Evolutionary conservation across 2,329 filamentous ascomycete species (phyloP).

Genomic region (Phyllosticta citribraziliensis): DNA sequence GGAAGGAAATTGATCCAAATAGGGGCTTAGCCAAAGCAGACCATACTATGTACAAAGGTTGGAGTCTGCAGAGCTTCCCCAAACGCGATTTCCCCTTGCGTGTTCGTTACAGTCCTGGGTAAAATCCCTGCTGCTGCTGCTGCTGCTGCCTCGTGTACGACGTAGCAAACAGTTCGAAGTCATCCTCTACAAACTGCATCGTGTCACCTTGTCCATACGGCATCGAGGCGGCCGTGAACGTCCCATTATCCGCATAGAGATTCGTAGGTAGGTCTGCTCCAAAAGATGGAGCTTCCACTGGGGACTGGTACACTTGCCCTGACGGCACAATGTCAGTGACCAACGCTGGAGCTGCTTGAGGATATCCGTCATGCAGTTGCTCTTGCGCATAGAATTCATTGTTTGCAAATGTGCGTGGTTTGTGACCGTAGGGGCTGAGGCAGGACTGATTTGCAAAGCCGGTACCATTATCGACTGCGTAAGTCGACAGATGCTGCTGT

Average conservation of each 20-base stretch:
- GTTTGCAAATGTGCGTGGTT: background rate
- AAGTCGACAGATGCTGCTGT: conserved; percentile 10
- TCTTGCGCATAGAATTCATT: background rate
- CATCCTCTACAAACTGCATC: background rate
- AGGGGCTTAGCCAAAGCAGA: too few species aligned
- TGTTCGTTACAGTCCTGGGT: background rate
- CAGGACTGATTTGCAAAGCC: conserved; percentile 12
- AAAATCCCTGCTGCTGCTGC: conserved; percentile 19
- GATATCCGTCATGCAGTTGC: background rate
- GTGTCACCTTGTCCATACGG: conserved; percentile 16
- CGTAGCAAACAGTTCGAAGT: conserved; percentile 22
- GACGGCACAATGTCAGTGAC: conserved; percentile 15
- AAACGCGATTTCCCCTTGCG: too few species aligned
- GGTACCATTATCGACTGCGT: conserved; percentile 13
- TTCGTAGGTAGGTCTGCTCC: conserved; percentile 14
- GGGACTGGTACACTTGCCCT: conserved; percentile 23
- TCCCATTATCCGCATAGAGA: conserved; percentile 18
- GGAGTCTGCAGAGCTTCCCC: too few species aligned
- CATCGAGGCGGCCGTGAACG: conserved; percentile 12
- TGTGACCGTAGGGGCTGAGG: background rate
- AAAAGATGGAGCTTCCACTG: conserved; percentile 17
- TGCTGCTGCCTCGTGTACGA: conserved; percentile 19
- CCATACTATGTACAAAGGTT: too few species aligned
- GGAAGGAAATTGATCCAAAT: too few species aligned
- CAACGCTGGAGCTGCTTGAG: background rate